Conservation (phyloP, 768 basidiomycete genomes). For the Auriculariales sp. region DNA sequence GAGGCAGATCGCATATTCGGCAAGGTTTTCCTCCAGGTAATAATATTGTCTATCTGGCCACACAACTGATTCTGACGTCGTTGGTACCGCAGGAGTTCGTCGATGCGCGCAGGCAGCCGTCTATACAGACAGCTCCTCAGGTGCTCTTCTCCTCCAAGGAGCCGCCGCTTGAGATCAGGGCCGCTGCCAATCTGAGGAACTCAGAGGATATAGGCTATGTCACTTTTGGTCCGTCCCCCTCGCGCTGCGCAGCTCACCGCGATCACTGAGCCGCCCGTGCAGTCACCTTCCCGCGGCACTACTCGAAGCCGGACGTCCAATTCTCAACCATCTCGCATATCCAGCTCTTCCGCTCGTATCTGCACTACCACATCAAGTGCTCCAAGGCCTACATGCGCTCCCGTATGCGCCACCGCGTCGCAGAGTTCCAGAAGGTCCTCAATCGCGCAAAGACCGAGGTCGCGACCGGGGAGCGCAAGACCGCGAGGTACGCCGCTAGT, state of each 20-base stretch:
- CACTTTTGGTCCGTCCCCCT: slow-evolving; percentile 46
- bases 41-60: slow-evolving; percentile 7
- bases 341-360: slow-evolving; percentile 91
- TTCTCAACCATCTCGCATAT: slow-evolving; percentile 82
- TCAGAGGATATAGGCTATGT: slow-evolving; percentile 91
- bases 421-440: slow-evolving; percentile 90
- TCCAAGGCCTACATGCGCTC: slow-evolving; percentile 99
- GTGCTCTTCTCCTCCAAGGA: slow-evolving; percentile 91
- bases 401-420: slow-evolving; percentile 83
- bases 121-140: slow-evolving; percentile 93
- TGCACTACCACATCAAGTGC: slow-evolving; percentile 99
- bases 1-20: slow-evolving; percentile 96
- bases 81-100: slow-evolving; percentile 72
- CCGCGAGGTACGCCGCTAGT: slow-evolving; percentile 54
- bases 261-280: not conserved
- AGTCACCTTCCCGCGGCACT: slow-evolving; percentile 95
- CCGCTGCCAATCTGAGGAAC: slow-evolving; percentile 64
- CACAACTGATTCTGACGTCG: not conserved
- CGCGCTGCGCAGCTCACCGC: not conserved
- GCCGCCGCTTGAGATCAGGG: slow-evolving; percentile 90
- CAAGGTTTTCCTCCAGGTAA: slow-evolving; percentile 92
- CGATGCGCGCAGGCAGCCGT: slow-evolving; percentile 86
- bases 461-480: slow-evolving; percentile 72
- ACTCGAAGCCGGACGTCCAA: slow-evolving; percentile 53
- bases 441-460: slow-evolving; percentile 93